Percentiles rank a stretch among this genome's conserved stretches.
These are phyloP conservation scores for Candida tetrigidarum DNA, from an alignment of 1,139 yeast species.

Conservation along the genomic window DNA sequence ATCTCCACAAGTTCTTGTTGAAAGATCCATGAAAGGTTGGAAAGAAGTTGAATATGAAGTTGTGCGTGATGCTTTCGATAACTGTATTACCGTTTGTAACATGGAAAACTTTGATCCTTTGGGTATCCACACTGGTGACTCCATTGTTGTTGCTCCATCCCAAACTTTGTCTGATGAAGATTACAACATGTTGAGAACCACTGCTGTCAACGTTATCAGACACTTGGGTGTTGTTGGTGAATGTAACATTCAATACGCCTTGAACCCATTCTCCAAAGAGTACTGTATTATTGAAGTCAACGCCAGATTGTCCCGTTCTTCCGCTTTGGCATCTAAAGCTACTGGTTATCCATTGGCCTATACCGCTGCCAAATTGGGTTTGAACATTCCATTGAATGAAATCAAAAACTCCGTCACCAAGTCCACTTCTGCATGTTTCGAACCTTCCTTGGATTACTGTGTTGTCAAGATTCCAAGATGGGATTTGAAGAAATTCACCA, in stretches of 20 bases:
- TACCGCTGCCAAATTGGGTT: conserved; percentile 95
- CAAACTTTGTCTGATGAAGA: conserved; percentile 97
- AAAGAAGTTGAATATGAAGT: conserved; percentile 99
- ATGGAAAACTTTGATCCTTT: conserved; percentile 99
- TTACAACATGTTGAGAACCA: conserved; percentile 96
- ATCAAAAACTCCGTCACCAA: conserved; percentile 96
- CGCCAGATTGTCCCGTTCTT: conserved; percentile 95
- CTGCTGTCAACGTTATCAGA: conserved; percentile 96
- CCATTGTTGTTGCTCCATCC: conserved; percentile 98
- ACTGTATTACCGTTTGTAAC: conserved; percentile 98
- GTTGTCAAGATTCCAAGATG: conserved; percentile 98
- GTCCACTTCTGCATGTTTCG: conserved; percentile 95
- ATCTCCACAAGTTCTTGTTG: conserved; percentile 96
- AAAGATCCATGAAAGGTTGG: conserved; percentile 98
- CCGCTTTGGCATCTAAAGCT: conserved; percentile 98
- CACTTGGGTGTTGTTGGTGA: conserved; percentile 99
- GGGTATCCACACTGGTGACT: conserved; percentile 98
- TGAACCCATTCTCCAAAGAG: conserved; percentile 94
- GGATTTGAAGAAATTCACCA: conserved; percentile 86
- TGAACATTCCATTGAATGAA: conserved; percentile 81
- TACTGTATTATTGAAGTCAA: conserved; percentile 97
- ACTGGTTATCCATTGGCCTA: conserved; percentile 99
- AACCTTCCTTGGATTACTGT: conserved; percentile 95
- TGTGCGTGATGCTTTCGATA: conserved; percentile 94
- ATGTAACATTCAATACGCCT: conserved; percentile 97